Evolutionary conservation across 2,329 filamentous ascomycete species (phyloP), one percentile per base, ranked within the genome.

Genomic region (Cytospora piceae): DNA sequence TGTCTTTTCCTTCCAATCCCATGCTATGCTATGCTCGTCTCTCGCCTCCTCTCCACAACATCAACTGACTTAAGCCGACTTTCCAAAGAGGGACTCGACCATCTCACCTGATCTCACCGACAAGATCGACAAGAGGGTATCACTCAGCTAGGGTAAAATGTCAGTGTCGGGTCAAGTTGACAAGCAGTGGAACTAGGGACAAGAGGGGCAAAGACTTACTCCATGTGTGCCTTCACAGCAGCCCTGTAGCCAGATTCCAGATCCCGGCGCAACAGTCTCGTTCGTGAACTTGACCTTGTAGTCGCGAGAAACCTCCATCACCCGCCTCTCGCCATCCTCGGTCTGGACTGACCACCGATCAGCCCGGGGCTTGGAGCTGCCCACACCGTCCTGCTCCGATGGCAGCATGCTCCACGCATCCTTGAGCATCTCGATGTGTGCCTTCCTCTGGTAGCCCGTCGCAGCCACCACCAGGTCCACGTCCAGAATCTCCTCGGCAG

Each of bases 201-300:
- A 27, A 54, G 27, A 51, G 34, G 51, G 20, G 61, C 37, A 14
- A 63, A 61, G 34, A 88, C 90, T 87, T 85, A 94, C 90, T 67
- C 94, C 94, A 77, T 98, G 94, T 39, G 93, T 96, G 68, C 84
- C 87, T 81, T 98, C 94, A 75, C 93, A 96, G 80, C 94, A 97
- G 37, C 94, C 94, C 77, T 98, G 95, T 72, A 98, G 82, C 90
- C 92, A 98, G 66, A 98, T 83, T 4, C 94, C 94, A 17, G 92
- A 90, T 54, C 89, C 87, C 0, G 83, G 74, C n/a, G 87, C 84
- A 39, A 98, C 90, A 57, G 85, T 83, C 34, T 85, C 88, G 1
- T 85, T 80, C 58, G 85, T 83, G 74, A 96, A 93, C 66, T 88
- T 80, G 58, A 97, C 86, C 60, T 84, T 84, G 77, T 98, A 98